Percentiles rank a stretch among this genome's conserved stretches.
phyloP scores from a whole-genome alignment of 345 rosid genomes.

The Eutrema heterophyllum region DNA sequence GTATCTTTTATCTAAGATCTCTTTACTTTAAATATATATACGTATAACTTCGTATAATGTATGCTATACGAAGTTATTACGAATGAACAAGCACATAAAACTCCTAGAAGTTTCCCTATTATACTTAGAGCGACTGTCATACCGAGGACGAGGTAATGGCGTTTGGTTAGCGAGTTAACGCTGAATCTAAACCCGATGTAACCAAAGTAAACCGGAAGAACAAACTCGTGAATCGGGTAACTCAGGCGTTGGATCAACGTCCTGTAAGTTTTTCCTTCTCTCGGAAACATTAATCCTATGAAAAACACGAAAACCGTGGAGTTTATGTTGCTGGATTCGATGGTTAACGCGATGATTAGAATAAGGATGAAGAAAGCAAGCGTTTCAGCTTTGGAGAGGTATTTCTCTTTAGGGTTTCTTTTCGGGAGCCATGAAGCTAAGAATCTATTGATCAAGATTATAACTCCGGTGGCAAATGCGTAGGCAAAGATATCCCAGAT shows the following conservation, averaged over 20 bases:
- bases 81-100: slow-evolving; percentile 50
- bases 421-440: slow-evolving; percentile 53
- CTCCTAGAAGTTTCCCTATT: slow-evolving; percentile 54
- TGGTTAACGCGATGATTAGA: slow-evolving; percentile 30
- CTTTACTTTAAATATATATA: no score
- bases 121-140: slow-evolving; percentile 40
- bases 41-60: no score
- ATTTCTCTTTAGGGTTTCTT: slow-evolving; percentile 54
- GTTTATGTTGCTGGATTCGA: slow-evolving; percentile 42
- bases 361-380: slow-evolving; percentile 41
- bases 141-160: slow-evolving; percentile 19
- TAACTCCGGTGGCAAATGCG: slow-evolving; percentile 24
- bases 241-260: slow-evolving; percentile 59
- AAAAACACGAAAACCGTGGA: slow-evolving; percentile 47
- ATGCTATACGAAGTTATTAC: no score
- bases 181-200: slow-evolving; percentile 70
- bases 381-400: slow-evolving; percentile 55
- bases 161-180: slow-evolving; percentile 10
- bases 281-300: slow-evolving; percentile 68
- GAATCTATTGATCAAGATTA: slow-evolving; percentile 42
- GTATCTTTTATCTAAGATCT: no score
- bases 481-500: slow-evolving; percentile 28
- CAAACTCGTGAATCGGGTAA: slow-evolving; percentile 62
- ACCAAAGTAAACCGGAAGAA: slow-evolving; percentile 82
- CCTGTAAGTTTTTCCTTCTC: slow-evolving; percentile 71